A percentile compares a stretch with the other conserved stretches of the same genome.
These are phyloP conservation scores for Cryptococcus floricola DNA, from an alignment of 1,284 basidiomycete genomes.

Conservation along the genomic window DNA sequence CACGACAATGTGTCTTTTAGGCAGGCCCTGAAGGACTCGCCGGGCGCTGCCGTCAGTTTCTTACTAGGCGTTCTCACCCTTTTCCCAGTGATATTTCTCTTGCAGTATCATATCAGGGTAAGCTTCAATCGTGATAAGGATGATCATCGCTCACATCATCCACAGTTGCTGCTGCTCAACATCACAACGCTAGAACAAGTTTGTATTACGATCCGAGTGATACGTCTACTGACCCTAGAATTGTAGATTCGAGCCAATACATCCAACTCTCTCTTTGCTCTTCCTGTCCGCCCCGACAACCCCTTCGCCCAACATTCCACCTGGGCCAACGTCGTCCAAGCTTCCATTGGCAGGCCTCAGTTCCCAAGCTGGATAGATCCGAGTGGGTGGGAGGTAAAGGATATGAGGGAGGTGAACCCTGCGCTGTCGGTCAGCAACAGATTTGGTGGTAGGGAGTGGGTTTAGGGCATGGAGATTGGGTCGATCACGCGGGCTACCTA, in stretches of 20 bases:
- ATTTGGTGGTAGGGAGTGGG: neutral
- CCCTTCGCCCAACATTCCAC: conserved; percentile 39
- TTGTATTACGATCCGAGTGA: conserved; percentile 31
- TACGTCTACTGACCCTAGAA: neutral
- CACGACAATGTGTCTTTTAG: conserved; percentile 57
- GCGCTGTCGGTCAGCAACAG: conserved; percentile 18
- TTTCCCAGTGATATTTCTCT: conserved; percentile 73
- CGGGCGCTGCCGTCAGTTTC: conserved; percentile 75
- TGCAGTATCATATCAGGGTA: conserved; percentile 79
- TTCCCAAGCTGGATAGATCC: conserved; percentile 47
- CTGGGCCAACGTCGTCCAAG: conserved; percentile 37
- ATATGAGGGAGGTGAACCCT: conserved; percentile 40
- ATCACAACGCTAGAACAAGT: conserved; percentile 92
- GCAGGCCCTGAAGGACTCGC: conserved; percentile 58
- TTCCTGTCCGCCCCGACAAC: conserved; percentile 38
- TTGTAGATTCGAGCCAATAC: conserved; percentile 45
- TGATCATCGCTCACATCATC: neutral
- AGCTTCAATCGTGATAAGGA: conserved; percentile 36
- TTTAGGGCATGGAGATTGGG: neutral
- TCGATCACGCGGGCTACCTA: too few relatives aligned
- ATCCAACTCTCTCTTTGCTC: conserved; percentile 28
- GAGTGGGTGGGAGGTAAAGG: conserved; percentile 29
- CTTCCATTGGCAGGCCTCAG: conserved; percentile 45
- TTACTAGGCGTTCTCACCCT: conserved; percentile 63
- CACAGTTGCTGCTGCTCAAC: conserved; percentile 71